These are phyloP conservation scores for Thermochaetoides dissita DNA, from an alignment of 2,329 filamentous ascomycete species.

Conservation along the genomic window DNA sequence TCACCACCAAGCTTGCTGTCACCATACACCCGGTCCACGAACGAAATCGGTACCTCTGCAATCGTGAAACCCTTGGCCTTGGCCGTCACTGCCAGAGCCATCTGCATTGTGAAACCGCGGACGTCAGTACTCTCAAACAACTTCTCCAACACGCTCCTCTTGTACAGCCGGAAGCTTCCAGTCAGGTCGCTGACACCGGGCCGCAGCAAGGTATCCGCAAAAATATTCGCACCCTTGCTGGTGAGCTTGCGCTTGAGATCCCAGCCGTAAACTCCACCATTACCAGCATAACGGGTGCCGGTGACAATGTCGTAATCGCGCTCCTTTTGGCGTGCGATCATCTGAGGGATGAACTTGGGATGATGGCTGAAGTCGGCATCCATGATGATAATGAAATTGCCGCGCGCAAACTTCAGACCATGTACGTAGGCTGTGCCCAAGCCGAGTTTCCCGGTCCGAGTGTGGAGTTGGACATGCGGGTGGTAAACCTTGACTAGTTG, in stretches of 20 bases:
- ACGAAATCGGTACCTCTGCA: slow-evolving; percentile 88
- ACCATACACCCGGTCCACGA: slow-evolving; percentile 89
- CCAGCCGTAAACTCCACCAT: slow-evolving; percentile 90
- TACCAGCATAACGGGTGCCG: slow-evolving; percentile 80
- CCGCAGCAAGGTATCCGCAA: slow-evolving; percentile 84
- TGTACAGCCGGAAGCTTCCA: slow-evolving; percentile 88
- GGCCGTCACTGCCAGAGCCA: slow-evolving; percentile 97
- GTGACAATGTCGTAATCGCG: slow-evolving; percentile 92
- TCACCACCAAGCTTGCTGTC: slow-evolving; percentile 81
- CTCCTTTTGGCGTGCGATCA: slow-evolving; percentile 68
- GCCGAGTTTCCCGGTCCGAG: slow-evolving; percentile 89
- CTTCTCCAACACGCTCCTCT: slow-evolving; percentile 75
- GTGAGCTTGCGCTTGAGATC: slow-evolving; percentile 83
- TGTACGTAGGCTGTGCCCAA: slow-evolving; percentile 94
- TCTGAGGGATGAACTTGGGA: slow-evolving; percentile 94
- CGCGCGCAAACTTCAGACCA: slow-evolving; percentile 75
- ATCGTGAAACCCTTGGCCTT: slow-evolving; percentile 93
- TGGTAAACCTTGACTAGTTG: slow-evolving; percentile 81
- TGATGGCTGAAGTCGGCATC: slow-evolving; percentile 99
- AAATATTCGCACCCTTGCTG: slow-evolving; percentile 78
- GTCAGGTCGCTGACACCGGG: slow-evolving; percentile 93
- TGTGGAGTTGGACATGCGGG: slow-evolving; percentile 67
- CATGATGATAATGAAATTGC: slow-evolving; percentile 99
- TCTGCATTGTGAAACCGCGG: slow-evolving; percentile 98
- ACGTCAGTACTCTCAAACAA: slow-evolving; percentile 84